These are phyloP conservation scores for Cryptococcus wingfieldii DNA, from an alignment of 1,284 basidiomycete species.

Conservation along the genomic window DNA sequence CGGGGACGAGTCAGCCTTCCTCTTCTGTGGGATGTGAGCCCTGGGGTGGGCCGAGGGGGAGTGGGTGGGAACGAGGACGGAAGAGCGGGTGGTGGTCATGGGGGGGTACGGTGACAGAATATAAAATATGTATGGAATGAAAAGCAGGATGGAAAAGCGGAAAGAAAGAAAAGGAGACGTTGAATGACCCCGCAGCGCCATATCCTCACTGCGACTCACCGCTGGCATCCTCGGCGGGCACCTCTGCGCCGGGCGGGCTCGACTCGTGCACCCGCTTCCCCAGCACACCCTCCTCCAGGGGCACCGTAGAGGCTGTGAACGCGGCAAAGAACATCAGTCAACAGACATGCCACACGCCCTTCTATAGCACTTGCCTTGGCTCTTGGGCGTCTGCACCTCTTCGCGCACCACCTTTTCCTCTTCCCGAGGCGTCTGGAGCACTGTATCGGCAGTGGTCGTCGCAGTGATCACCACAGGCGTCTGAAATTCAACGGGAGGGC, in stretches of 20 bases:
- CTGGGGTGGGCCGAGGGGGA: neutral
- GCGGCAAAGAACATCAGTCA: neutral
- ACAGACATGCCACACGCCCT: neutral
- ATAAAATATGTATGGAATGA: too few relatives aligned
- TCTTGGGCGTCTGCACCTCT: neutral
- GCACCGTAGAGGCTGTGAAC: neutral
- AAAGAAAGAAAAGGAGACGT: neutral
- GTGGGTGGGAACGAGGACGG: neutral
- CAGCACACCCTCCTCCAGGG: neutral
- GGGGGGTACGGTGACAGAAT: too few relatives aligned
- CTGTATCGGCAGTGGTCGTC: neutral
- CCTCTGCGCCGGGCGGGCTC: neutral
- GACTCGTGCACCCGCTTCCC: conserved; percentile 1
- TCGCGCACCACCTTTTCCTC: neutral
- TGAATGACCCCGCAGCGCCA: neutral
- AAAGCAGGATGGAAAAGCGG: neutral
- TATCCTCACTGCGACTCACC: neutral
- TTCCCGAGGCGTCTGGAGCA: neutral
- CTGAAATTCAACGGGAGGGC: too few relatives aligned
- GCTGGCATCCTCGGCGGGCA: neutral
- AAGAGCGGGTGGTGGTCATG: too few relatives aligned
- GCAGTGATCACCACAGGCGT: too few relatives aligned
- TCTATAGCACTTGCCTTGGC: neutral
- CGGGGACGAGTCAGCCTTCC: neutral
- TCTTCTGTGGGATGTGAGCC: neutral